A percentile compares a stretch with the other conserved stretches of the same genome.
Conservation (phyloP, 768 basidiomycete genomes). For the Zangia roseola region DNA sequence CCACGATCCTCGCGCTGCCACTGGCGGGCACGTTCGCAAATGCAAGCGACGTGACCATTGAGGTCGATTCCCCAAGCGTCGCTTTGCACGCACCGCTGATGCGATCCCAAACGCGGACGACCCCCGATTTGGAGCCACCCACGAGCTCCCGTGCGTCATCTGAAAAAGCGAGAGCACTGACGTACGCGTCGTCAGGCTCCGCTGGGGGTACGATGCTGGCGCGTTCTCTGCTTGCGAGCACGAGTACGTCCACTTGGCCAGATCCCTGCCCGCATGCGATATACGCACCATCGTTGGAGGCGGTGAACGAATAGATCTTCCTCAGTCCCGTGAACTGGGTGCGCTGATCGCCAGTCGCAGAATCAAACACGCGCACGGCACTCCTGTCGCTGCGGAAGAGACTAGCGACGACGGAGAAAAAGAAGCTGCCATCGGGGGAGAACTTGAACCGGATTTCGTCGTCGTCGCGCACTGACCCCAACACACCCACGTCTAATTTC, state of each 20-base stretch:
- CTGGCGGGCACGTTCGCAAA: neutral
- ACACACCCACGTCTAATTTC: slow-evolving; percentile 7
- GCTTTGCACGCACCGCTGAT: slow-evolving; percentile 12
- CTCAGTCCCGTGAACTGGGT: slow-evolving; percentile 11
- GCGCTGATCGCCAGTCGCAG: slow-evolving; percentile 7
- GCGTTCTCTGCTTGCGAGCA: neutral
- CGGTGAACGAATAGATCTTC: neutral
- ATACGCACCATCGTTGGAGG: slow-evolving; percentile 5
- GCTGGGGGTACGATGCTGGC: neutral
- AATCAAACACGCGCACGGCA: slow-evolving; percentile 9
- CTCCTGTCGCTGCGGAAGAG: slow-evolving; percentile 6
- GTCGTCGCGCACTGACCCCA: neutral
- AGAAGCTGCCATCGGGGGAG: slow-evolving; percentile 11
- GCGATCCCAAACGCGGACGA: slow-evolving; percentile 22
- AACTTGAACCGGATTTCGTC: slow-evolving; percentile 6
- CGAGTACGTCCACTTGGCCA: slow-evolving; percentile 3
- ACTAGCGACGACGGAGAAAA: slow-evolving; percentile 1
- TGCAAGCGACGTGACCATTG: slow-evolving; percentile 20
- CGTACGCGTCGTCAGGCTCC: neutral
- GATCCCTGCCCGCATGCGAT: slow-evolving; percentile 11
- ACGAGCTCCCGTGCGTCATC: slow-evolving; percentile 12
- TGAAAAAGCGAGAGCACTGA: slow-evolving; percentile 16
- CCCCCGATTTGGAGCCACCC: slow-evolving; percentile 16
- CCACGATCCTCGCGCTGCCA: slow-evolving; percentile 2
- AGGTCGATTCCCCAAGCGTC: neutral